Evolutionary conservation across 140 eudicot species (phyloP).

Genomic region (Cichorium intybus): DNA sequence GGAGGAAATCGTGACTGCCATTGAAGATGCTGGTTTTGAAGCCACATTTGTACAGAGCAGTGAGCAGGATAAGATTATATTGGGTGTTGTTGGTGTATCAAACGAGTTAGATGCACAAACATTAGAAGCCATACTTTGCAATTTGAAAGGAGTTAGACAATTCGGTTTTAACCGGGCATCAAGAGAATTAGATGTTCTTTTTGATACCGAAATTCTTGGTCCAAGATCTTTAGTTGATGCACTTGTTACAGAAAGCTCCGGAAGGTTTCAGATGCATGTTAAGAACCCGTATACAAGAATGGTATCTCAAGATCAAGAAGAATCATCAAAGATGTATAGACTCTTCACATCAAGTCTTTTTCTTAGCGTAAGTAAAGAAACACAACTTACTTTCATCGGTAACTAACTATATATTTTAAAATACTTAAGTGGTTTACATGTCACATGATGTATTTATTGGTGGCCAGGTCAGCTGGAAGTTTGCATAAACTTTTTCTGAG

Average conservation of each 20-base stretch:
- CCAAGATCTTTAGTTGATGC: conserved; percentile 78
- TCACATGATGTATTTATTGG: too few species aligned
- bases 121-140: conserved; percentile 72
- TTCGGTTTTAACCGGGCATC: conserved; percentile 52
- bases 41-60: conserved; percentile 91
- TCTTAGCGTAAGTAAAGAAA: conserved; percentile 96
- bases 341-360: conserved; percentile 71
- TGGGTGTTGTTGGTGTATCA: conserved; percentile 59
- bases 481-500: too few species aligned
- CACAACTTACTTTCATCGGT: too few species aligned
- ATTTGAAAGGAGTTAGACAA: conserved; percentile 73
- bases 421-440: too few species aligned
- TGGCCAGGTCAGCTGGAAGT: too few species aligned
- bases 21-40: conserved; percentile 99
- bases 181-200: conserved; percentile 64
- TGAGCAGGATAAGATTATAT: conserved; percentile 71
- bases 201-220: conserved; percentile 81
- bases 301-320: conserved; percentile 87
- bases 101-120: conserved; percentile 59
- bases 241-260: conserved; percentile 69
- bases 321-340: conserved; percentile 79
- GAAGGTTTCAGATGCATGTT: conserved; percentile 63
- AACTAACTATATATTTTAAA: too few species aligned
- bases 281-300: conserved; percentile 84
- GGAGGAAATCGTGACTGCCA: conserved; percentile 77